Evolutionary conservation across 1,284 basidiomycete species (phyloP), one percentile per base, ranked within the genome.

Genomic region (Trichosporon inkin): DNA sequence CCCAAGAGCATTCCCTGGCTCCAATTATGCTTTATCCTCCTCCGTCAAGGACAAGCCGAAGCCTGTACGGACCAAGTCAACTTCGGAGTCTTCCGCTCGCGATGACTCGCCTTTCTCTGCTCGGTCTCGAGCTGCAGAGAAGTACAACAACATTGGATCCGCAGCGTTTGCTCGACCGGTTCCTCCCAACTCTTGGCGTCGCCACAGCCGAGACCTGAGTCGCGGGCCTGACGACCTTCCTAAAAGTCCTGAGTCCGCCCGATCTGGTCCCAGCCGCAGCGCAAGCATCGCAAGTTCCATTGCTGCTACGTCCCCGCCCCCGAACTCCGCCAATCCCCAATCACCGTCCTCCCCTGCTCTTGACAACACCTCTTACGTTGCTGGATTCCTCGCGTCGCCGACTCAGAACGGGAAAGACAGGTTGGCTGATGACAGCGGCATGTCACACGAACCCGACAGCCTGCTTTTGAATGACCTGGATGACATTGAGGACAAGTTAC

Each of bases 311-410:
- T 44, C 49, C 10, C 37, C 41, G 19, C 40, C 56, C 16, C 38
- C 55, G 17, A 55, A 57, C 40, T 55, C 60, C n/a, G 60, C 56
- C 44, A 47, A 65, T 34, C 67, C 70, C 0, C 53, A 62, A n/a
- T 68, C 71, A 6, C 69, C 72, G 1, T 60, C 61, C 10, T 70
- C 69, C 0, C 68, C 65, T n/a, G 56, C 57, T 13, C 20, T 74
- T 5, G 72, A 74, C 53, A 51, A 66, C 20, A 71, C 70, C 0
- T 72, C 71, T 1, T 74, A 67, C 60, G 69, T 73, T 39, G 58
- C 32, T 11, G 57, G 40, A 8, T 38, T 53, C 40, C 37, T 54
- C 22, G n/a, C 7, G 44, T 49, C 44, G 2, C 44, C 44, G 44
- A 49, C 44, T 13, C 44, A 49, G 14, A 49, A 49, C 14, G 44